A percentile compares a stretch with the other conserved stretches of the same genome.
These are phyloP conservation scores for Aspergillus hiratsukae DNA, from an alignment of 2,329 filamentous ascomycete species.

Conservation along the genomic window DNA sequence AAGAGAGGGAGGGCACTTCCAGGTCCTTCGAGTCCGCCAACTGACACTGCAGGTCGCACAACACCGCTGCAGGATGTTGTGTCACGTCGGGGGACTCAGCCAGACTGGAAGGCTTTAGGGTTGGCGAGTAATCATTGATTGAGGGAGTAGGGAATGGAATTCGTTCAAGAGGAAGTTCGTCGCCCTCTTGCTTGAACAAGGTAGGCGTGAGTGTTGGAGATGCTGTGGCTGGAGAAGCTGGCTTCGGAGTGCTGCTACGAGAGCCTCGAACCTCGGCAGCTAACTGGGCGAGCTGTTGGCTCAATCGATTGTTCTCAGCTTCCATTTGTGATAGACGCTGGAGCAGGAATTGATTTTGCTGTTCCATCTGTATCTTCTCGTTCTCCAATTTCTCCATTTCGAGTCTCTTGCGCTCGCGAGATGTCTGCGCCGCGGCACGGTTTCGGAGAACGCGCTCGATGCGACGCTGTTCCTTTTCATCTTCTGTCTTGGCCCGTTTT, in stretches of 20 bases:
- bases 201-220: constrained; percentile 39
- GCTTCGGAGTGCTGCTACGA: constrained; percentile 36
- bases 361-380: constrained; percentile 61
- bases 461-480: constrained; percentile 96
- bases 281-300: constrained; percentile 49
- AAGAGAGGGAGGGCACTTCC: constrained; percentile 43
- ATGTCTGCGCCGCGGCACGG: constrained; percentile 92
- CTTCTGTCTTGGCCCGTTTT: constrained; percentile 97
- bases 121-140: constrained; percentile 37
- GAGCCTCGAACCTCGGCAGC: constrained; percentile 42
- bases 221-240: constrained; percentile 28
- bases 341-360: constrained; percentile 68
- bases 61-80: constrained; percentile 99
- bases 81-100: constrained; percentile 75
- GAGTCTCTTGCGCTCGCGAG: constrained; percentile 82
- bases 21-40: constrained; percentile 59
- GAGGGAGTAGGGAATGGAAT: constrained; percentile 39
- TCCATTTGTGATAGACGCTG: constrained; percentile 58
- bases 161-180: constrained; percentile 38
- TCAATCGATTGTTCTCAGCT: constrained; percentile 48
- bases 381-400: constrained; percentile 79
- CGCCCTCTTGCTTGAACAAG: constrained; percentile 42
- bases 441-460: constrained; percentile 97
- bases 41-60: constrained; percentile 99
- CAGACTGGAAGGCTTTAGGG: constrained; percentile 39